Base-by-base conservation (phyloP, 805 yeast genomes). In the Saccharomycopsis oosterbeekiorum region DNA sequence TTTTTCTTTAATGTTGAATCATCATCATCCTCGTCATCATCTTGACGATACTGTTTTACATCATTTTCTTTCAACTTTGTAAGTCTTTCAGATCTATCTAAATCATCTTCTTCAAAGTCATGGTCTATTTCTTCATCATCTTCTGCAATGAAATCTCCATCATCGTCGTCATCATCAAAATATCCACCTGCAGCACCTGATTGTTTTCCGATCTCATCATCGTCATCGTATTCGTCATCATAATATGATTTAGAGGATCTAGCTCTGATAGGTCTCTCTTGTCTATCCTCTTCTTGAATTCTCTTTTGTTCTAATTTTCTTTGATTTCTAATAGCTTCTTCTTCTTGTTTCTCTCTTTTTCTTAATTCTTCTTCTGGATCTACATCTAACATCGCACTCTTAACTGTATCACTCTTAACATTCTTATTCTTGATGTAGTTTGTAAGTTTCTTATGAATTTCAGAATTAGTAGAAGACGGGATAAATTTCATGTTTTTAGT, bases 381-480 rank as follows among this genome's bases (percentile, higher is more conserved):
- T n/a, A 50, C 64, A 60, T 79, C 78, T 55, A 73, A 73, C 12
- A 76, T 71, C 36, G 75, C 73, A 57, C 73, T 74, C 11, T 74
- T 70, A 62, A 76, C 78, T 5, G 77, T 77, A 15, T 75, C 76
- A 15, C 68, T 67, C 57, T 70, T 73, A 60, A 71, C 69, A 51
- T 74, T 70, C 65, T 73, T 74, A 37, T 76, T 72, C 36, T 71
- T 70, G 8, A 87, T 83, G 1, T 90, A 89, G 64, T 81, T 80
- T 1, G 97, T 89, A 65, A 94, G 79, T 69, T 84, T 83, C 67
- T 82, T 80, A 72, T 93, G 98, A 2, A 96, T 86, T 59, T 82
- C 81, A 1, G 97, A 89, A 55, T 82, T 80, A n/a, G 96, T 89
- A 0, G 97, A 90, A 0, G 97, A 84, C 17, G 99, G 99, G 58